Base-by-base conservation (phyloP, 2,329 filamentous ascomycete species). In the Cladosporium phlei region DNA sequence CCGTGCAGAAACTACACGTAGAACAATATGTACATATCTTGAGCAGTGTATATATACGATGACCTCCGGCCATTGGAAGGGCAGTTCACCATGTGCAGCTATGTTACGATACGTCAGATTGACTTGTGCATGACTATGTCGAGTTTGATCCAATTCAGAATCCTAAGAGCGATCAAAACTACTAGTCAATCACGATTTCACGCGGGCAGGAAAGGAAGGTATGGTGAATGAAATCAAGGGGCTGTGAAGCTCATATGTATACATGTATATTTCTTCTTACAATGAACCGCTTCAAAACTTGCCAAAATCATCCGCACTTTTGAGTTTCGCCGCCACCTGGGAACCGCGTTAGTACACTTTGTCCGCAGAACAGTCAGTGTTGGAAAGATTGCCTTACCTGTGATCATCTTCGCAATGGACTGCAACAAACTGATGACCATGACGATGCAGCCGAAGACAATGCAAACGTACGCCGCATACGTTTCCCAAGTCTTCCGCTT, bases 361-460 rank as follows among this genome's bases (percentile, higher is more conserved):
- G 21, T 32, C n/a, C 19, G 7, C 8, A 6, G 21, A 25, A n/a
- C 11, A 21, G 11, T 14, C 3, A 11, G 3, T 4, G 7, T 4
- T 7, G 5, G 30, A 29, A 33, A n/a, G n/a, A 21, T 4, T n/a
- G 14, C n/a, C 51, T 62, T 57, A 46, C 63, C 58, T 46, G 55
- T 49, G 9, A 64, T 57, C 50, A 91, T 82, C 69, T 91, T 89
- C 11, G 72, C 70, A 46, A 85, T 69, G 1, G 86, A 83, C 69
- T 88, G 82, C 35, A 89, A 62, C 52, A 94, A 68, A 61, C 84
- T 90, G 34, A 95, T 90, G 10, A 73, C 75, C 85, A 96, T 88
- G 47, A 95, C 90, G 3, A 75, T 69, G 45, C 78, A 73, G 4
- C 90, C 91, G 73, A 96, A 96, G 10, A 68, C 80, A 49, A 91